phyloP scores from a whole-genome alignment of 345 rosid species.

The Erucastrum elatum region DNA sequence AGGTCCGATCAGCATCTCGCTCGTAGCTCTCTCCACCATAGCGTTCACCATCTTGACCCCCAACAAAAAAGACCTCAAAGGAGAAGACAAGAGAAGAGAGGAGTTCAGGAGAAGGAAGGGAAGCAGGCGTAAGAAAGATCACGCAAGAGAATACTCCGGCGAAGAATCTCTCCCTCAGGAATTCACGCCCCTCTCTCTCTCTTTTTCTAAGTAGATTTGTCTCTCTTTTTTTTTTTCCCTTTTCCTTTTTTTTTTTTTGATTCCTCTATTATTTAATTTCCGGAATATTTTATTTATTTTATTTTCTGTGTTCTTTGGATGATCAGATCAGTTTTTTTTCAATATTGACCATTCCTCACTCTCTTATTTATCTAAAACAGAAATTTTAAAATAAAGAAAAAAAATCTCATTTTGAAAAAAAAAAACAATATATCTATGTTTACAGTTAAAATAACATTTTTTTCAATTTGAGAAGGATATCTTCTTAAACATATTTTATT shows the following conservation, averaged over 20 bases:
- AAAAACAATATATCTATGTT: too few relatives aligned
- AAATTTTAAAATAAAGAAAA: too few relatives aligned
- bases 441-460: neutral
- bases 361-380: neutral
- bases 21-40: slow-evolving; percentile 98
- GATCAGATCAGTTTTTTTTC: neutral
- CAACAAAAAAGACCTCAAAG: neutral
- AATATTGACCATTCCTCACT: neutral
- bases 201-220: slow-evolving; percentile 11
- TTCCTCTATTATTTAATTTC: slow-evolving; percentile 34
- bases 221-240: neutral
- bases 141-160: slow-evolving; percentile 44
- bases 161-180: slow-evolving; percentile 40
- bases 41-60: slow-evolving; percentile 82
- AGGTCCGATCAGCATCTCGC: slow-evolving; percentile 98
- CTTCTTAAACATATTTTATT: neutral
- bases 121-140: slow-evolving; percentile 11
- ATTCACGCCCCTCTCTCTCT: slow-evolving; percentile 25
- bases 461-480: neutral
- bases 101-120: slow-evolving; percentile 28
- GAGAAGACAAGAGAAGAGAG: slow-evolving; percentile 17
- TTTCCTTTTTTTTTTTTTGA: neutral
- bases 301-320: neutral
- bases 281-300: neutral
- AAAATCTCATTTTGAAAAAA: too few relatives aligned